Evolutionary conservation across 2,329 filamentous ascomycete genomes (phyloP).

Genomic region (Westerdykella sp.): DNA sequence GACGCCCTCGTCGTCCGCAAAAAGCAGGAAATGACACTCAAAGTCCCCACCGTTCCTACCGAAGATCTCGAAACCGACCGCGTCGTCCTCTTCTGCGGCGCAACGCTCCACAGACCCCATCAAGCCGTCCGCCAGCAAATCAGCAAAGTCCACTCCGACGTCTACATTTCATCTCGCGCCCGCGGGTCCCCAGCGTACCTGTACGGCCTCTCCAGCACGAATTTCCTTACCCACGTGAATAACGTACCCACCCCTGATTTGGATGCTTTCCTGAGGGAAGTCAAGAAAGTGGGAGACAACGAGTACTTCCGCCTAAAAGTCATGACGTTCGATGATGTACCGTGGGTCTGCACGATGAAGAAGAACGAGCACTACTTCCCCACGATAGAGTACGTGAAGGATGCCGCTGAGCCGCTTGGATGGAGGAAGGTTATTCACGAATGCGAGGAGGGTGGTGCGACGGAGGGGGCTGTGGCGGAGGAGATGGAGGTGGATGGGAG

Average conservation of each 20-base stretch:
- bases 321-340: slow-evolving; percentile 97
- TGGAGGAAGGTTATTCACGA: slow-evolving; percentile 55
- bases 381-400: slow-evolving; percentile 60
- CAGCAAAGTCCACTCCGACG: slow-evolving; percentile 88
- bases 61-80: slow-evolving; percentile 88
- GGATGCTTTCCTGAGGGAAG: slow-evolving; percentile 70
- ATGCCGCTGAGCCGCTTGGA: slow-evolving; percentile 45
- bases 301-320: slow-evolving; percentile 96
- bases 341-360: slow-evolving; percentile 99
- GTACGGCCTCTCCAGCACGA: slow-evolving; percentile 89
- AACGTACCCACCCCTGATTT: slow-evolving; percentile 78
- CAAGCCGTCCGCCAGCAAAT: slow-evolving; percentile 97
- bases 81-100: slow-evolving; percentile 90
- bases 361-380: slow-evolving; percentile 96
- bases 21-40: slow-evolving; percentile 68
- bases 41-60: slow-evolving; percentile 78
- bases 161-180: slow-evolving; percentile 80
- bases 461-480: slow-evolving; percentile 24
- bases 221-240: slow-evolving; percentile 96
- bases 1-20: slow-evolving; percentile 83
- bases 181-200: slow-evolving; percentile 34
- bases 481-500: slow-evolving; percentile 23
- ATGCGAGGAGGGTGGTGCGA: slow-evolving; percentile 37
- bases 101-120: slow-evolving; percentile 86
- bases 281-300: slow-evolving; percentile 86